Conservation (phyloP, 305 asterid species). For the Fraxinus xanthoxyloides region DNA sequence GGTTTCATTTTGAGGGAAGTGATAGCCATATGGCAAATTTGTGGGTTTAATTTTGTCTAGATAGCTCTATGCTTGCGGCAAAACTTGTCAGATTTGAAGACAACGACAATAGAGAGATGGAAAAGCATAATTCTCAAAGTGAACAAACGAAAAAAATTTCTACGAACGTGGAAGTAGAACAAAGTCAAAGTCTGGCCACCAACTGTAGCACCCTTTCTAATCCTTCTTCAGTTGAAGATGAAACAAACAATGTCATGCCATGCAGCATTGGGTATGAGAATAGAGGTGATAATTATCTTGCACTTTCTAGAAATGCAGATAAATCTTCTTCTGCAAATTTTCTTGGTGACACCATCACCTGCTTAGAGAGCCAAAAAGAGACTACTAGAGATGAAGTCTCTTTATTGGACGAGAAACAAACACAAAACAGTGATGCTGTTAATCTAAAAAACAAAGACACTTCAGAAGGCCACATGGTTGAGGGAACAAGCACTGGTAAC, state of each 20-base stretch:
- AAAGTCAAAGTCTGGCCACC: slow-evolving; percentile 61
- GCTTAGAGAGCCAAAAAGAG: slow-evolving; percentile 32
- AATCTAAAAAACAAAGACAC: slow-evolving; percentile 34
- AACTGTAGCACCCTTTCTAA: slow-evolving; percentile 75
- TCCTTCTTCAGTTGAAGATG: slow-evolving; percentile 86
- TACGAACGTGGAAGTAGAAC: slow-evolving; percentile 44
- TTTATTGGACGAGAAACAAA: slow-evolving; percentile 43
- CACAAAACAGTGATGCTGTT: slow-evolving; percentile 20
- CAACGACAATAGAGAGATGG: slow-evolving; percentile 42
- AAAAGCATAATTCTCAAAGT: slow-evolving; percentile 27
- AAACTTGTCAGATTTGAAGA: slow-evolving; percentile 60
- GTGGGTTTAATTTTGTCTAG: slow-evolving; percentile 36
- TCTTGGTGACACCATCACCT: slow-evolving; percentile 7
- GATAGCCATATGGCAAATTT: neutral
- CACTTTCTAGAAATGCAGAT: slow-evolving; percentile 29
- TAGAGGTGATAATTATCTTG: slow-evolving; percentile 41
- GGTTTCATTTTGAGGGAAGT: slow-evolving; percentile 10
- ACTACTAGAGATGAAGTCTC: slow-evolving; percentile 28
- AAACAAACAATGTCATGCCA: slow-evolving; percentile 49
- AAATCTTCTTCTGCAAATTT: slow-evolving; percentile 34
- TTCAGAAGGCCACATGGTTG: slow-evolving; percentile 31
- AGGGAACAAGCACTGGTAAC: slow-evolving; percentile 47
- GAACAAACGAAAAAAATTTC: slow-evolving; percentile 33
- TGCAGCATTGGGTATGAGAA: slow-evolving; percentile 41
- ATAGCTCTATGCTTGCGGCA: slow-evolving; percentile 34